Conservation (phyloP, 2,329 filamentous ascomycete species). For the Penicillium capsulatum region DNA sequence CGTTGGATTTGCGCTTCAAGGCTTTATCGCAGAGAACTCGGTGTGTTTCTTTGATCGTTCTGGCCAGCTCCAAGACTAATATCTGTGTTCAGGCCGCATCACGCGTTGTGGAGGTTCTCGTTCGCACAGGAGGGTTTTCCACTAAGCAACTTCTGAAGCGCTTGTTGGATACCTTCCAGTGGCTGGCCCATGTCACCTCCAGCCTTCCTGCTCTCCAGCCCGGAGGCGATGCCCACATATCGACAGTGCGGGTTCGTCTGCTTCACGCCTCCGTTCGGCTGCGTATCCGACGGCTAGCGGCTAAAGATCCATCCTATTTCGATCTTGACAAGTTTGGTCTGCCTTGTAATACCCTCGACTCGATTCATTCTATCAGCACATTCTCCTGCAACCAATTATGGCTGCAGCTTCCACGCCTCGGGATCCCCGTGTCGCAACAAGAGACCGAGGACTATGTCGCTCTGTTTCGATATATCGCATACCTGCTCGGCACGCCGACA, state of each 20-base stretch:
- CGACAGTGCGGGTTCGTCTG: conserved; percentile 62
- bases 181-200: conserved; percentile 65
- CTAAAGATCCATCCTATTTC: conserved; percentile 56
- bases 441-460: not conserved
- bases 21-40: conserved; percentile 21
- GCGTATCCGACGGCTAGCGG: conserved; percentile 57
- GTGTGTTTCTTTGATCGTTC: no score
- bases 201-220: conserved; percentile 61
- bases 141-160: conserved; percentile 60
- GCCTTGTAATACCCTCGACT: conserved; percentile 70
- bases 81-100: conserved; percentile 51
- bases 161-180: conserved; percentile 67
- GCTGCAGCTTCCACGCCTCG: not conserved
- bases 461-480: not conserved
- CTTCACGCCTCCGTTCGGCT: conserved; percentile 63
- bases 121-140: conserved; percentile 68
- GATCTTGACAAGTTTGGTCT: conserved; percentile 55
- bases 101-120: conserved; percentile 66
- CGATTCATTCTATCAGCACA: conserved; percentile 45
- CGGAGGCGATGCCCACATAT: conserved; percentile 60
- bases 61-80: no score
- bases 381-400: not conserved
- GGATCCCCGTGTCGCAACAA: not conserved
- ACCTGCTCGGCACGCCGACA: not conserved
- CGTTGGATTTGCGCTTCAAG: conserved; percentile 20